Conservation (phyloP, 805 yeast species). For the Helenozyma baotianmanensis region DNA sequence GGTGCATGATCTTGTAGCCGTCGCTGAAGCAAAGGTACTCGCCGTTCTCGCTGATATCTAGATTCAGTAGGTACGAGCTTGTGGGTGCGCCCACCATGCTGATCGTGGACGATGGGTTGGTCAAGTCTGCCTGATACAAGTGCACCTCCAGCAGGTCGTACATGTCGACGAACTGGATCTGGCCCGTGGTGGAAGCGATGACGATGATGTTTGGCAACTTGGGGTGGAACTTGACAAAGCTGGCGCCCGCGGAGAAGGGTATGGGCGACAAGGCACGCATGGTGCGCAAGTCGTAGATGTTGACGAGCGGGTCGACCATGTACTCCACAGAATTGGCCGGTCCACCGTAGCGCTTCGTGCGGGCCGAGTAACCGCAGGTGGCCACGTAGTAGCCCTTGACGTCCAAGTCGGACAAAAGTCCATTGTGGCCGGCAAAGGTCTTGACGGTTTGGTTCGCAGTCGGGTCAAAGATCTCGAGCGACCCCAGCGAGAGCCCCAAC, state of each 20-base stretch:
- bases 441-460: conserved; percentile 42
- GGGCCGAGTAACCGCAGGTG: conserved; percentile 75
- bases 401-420: conserved; percentile 59
- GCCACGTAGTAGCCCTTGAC: conserved; percentile 62
- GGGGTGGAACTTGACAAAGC: conserved; percentile 81
- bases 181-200: conserved; percentile 73
- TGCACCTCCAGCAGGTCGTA: conserved; percentile 67
- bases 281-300: conserved; percentile 72
- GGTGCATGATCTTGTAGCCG: conserved; percentile 52
- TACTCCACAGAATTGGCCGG: conserved; percentile 17
- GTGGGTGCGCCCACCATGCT: conserved; percentile 3
- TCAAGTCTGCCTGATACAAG: conserved; percentile 62
- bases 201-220: conserved; percentile 72
- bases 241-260: conserved; percentile 87
- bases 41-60: conserved; percentile 66
- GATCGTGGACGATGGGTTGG: conserved; percentile 1
- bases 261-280: conserved; percentile 72
- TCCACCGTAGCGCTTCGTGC: conserved; percentile 45
- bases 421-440: conserved; percentile 56
- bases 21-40: conserved; percentile 73
- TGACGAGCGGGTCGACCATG: conserved; percentile 71
- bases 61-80: conserved; percentile 35
- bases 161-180: conserved; percentile 79
- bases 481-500: conserved; percentile 56
- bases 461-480: conserved; percentile 62